Base-by-base conservation (phyloP, 305 asterid species). In the Fraxinus paxiana region DNA sequence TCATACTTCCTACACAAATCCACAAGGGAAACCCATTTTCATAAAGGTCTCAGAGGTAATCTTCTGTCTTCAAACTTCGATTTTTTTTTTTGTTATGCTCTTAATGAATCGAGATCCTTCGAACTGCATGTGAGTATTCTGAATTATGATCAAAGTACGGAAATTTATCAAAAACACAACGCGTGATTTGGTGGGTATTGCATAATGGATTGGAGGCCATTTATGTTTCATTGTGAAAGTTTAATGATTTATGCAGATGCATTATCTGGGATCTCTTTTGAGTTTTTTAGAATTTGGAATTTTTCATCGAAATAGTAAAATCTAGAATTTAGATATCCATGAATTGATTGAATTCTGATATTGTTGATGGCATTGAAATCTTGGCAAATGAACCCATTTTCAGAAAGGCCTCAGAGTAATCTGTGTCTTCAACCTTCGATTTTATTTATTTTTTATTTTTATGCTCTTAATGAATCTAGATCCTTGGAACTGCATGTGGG, bases 41-140 rank as follows among this genome's bases (percentile, higher is more conserved):
- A 51, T 20, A 69, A 76, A 80, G 72, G 65, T 76, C 56, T 81
- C 82, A 22, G 82, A 88, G 90, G 88, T 86, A 79, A 54, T 33
- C 78, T 35, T 71, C 78, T 76, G 63, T 48, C 24, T 78, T 13
- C 28, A 12, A 12, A 43, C 54, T 43, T 43, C 17, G 54, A 43
- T 12, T 43, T 43, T 43, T 38, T 69, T 24, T n/a, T n/a, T n/a
- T n/a, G 13, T 24, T 73, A 15, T 83, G 82, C 35, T 28, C 74
- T 77, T 46, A 37, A 20, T 84, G 75, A 13, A 26, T n/a, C 72
- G 78, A 82, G 85, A 85, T 83, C 89, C 41, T 35, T 35, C 41
- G 41, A 35, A 35, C 41, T 35, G 41, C 65, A 35, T n/a, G 30
- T 86, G 88, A 63, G 31, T 71, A 31, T 73, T 79, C 74, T 81